Base-by-base conservation (phyloP, 2,329 filamentous ascomycete species). In the Neurospora crassa region DNA sequence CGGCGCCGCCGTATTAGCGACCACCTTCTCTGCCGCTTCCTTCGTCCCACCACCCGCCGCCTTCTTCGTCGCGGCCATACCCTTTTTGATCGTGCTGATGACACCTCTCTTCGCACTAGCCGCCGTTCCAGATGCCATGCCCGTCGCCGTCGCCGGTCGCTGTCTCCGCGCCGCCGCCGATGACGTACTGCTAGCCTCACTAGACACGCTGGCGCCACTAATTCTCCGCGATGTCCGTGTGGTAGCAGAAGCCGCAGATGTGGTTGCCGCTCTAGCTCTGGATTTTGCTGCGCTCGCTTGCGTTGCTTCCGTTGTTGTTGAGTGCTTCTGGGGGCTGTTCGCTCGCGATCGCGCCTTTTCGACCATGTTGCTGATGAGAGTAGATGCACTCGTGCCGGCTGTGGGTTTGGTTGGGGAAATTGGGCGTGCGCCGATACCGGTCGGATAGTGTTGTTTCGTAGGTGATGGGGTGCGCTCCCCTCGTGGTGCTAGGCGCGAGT, bases 401-500 rank as follows among this genome's bases (percentile, higher is more conserved):
- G 79, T 78, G 70, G 85, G 84, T 77, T 92, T 92, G n/a, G 88
- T 77, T 1, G 90, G 89, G 34, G 90, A 91, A 18, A 84, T 82
- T 84, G 89, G 86, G 34, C 87, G 86, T 1, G 87, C 83, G 2
- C 11, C n/a, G 47, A 89, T 83, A 71, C 85, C 84, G 3, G 87
- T 77, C 91, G 90, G 5, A 78, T 78, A 78, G 76, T 7, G 83
- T 81, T 10, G 79, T 79, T 29, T 70, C 20, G 5, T 67, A 68
- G 18, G 68, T 47, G 29, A 67, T 72, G 4, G 75, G 73, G 4
- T 71, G 71, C 12, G 70, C 53, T 42, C 29, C 83, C 79, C 74
- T 79, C 82, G 68, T 88, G 87, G 87, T 29, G 87, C 83, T 18
- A 91, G 85, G 69, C 92, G 89, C 6, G 92, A 91, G 78, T 97